Conservation (phyloP, 108 stramenopile species). For the Skeletonema costatum region DNA sequence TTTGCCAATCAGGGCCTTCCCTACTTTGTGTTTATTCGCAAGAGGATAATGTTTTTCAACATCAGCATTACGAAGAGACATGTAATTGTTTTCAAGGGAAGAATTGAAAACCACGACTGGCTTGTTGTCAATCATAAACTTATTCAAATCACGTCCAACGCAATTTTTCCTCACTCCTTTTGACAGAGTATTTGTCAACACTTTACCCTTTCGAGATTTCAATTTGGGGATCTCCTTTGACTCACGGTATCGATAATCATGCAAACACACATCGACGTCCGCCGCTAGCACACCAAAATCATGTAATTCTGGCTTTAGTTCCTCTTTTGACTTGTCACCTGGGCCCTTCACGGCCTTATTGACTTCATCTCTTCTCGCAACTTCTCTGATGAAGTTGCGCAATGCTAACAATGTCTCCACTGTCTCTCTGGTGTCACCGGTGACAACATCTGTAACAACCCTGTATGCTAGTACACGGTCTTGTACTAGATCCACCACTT, state of each 20-base stretch:
- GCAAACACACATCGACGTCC: conserved; percentile 66
- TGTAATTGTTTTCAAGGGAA: conserved; percentile 44
- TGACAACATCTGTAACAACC: conserved; percentile 30
- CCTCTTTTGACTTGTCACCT: background rate
- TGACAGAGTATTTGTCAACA: conserved; percentile 39
- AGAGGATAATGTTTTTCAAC: conserved; percentile 42
- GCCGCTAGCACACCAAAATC: conserved; percentile 58
- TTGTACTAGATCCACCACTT: conserved; percentile 40
- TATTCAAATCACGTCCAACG: conserved; percentile 39
- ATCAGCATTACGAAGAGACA: conserved; percentile 32
- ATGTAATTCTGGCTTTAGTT: background rate
- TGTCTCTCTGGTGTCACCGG: conserved; percentile 15
- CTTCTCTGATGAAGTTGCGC: conserved; percentile 56
- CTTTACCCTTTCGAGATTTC: conserved; percentile 35
- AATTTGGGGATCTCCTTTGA: conserved; percentile 41
- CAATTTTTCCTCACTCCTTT: conserved; percentile 27
- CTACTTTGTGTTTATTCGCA: conserved; percentile 29
- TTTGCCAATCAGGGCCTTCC: conserved; percentile 25
- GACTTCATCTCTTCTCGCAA: conserved; percentile 47
- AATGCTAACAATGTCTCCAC: conserved; percentile 55
- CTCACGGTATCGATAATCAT: conserved; percentile 69
- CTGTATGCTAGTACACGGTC: conserved; percentile 7
- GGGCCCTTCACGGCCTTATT: conserved; percentile 38
- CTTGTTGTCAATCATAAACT: conserved; percentile 30
- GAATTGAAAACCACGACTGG: conserved; percentile 44